Evolutionary conservation across 345 rosid species (phyloP), one percentile per base, ranked within the genome.

Genomic region (Acer saccharum): DNA sequence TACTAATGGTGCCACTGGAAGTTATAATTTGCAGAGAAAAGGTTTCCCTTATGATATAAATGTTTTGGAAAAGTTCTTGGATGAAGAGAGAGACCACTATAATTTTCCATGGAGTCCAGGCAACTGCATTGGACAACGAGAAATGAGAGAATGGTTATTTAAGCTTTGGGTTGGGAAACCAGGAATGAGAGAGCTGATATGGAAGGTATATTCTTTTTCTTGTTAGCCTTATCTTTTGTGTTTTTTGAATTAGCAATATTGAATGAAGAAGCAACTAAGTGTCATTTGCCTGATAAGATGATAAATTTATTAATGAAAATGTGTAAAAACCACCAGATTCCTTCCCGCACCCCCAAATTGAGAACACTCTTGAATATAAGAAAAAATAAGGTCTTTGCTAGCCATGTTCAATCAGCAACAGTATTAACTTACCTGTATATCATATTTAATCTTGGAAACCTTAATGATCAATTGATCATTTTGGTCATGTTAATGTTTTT

Each of bases 111-210:
- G 99, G 99, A 89, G 90, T 84, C 78, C 88, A 61, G 93, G 97
- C 32, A 93, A 92, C 80, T 89, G 94, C 84, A 92, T 93, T 18
- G 99, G 98, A 72, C 98, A 90, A 67, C 89, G 99, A 81, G 98
- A 95, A 88, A 89, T 95, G 98, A 92, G 99, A 77, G 91, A 85
- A 29, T 95, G 99, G 99, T 77, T 95, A 78, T 88, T 77, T 71
- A 92, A 84, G 83, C 98, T 95, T 76, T 95, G 99, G 98, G 75
- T 81, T 77, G 74, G 82, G 52, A 95, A 91, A 77, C 96, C 98
- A 29, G 96, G 74, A 84, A 83, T 90, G 88, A 87, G 99, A 84
- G 87, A 85, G 29, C 88, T 92, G 29, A 76, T 90, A 79, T 95
- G 99, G 99, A 95, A 95, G 99, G 99, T 95, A 77, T 20, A 23